These are phyloP conservation scores for Trifolium dubium DNA, from an alignment of 306 rosid genomes.

Conservation along the genomic window DNA sequence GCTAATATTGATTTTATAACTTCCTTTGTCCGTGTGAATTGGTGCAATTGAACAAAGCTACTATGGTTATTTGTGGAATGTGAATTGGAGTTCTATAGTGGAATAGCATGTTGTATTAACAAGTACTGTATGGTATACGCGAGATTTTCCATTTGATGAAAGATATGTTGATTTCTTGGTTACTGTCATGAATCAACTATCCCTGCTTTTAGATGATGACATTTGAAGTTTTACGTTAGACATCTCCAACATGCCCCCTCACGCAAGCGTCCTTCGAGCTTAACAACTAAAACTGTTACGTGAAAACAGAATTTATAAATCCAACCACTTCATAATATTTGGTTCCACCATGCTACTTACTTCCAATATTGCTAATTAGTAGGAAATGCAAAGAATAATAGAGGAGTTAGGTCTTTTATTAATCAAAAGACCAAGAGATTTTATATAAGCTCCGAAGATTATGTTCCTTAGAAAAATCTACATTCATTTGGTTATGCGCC, in stretches of 20 bases:
- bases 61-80: constrained; percentile 17
- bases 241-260: constrained; percentile 11
- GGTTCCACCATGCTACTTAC: constrained; percentile 25
- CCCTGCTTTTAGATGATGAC: background rate
- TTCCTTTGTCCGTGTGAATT: constrained; percentile 30
- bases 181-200: constrained; percentile 20
- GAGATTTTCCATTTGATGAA: constrained; percentile 19
- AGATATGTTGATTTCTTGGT: constrained; percentile 13
- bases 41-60: constrained; percentile 32
- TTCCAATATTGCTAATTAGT: constrained; percentile 10
- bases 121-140: constrained; percentile 15
- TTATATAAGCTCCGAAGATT: constrained; percentile 11
- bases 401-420: constrained; percentile 25
- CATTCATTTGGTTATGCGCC: constrained; percentile 7
- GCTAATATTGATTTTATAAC: constrained; percentile 37
- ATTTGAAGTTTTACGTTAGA: background rate
- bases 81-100: constrained; percentile 25
- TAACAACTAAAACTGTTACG: background rate
- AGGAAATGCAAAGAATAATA: constrained; percentile 32
- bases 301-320: background rate
- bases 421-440: constrained; percentile 26
- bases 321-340: background rate
- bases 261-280: background rate
- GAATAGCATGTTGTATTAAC: constrained; percentile 15
- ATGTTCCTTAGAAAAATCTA: background rate